Conservation (phyloP, 2,329 filamentous ascomycete species). For the Geosmithia morbida region DNA sequence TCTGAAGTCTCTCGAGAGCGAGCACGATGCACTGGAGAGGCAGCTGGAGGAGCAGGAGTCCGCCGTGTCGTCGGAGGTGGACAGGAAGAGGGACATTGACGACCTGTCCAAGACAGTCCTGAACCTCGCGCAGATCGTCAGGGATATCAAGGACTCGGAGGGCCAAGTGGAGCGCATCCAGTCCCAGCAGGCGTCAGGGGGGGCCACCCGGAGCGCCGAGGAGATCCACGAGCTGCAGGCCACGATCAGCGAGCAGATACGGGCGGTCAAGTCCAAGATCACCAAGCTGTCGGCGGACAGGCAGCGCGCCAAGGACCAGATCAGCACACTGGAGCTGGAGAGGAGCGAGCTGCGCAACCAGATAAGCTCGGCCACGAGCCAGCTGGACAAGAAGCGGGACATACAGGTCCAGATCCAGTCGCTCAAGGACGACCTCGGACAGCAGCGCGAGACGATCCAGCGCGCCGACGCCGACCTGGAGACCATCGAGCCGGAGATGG, state of each 20-base stretch:
- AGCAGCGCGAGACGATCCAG: slow-evolving; percentile 57
- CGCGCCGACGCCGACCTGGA: slow-evolving; percentile 60
- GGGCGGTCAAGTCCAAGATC: slow-evolving; percentile 47
- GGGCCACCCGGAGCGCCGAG: slow-evolving; percentile 55
- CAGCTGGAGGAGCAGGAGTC: slow-evolving; percentile 56
- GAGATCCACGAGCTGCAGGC: slow-evolving; percentile 71
- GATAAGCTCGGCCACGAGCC: slow-evolving; percentile 53
- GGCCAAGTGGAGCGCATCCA: slow-evolving; percentile 61
- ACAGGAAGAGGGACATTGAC: slow-evolving; percentile 58
- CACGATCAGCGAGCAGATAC: slow-evolving; percentile 50
- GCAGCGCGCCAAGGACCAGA: slow-evolving; percentile 53
- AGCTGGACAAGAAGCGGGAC: slow-evolving; percentile 68
- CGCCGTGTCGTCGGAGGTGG: slow-evolving; percentile 47
- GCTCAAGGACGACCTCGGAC: slow-evolving; percentile 50
- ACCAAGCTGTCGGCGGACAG: slow-evolving; percentile 53
- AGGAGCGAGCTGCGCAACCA: slow-evolving; percentile 61
- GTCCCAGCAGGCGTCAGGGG: slow-evolving; percentile 59
- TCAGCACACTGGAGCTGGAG: slow-evolving; percentile 62
- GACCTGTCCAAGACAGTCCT: slow-evolving; percentile 61
- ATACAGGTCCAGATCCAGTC: slow-evolving; percentile 59
- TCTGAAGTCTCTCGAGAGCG: slow-evolving; percentile 42
- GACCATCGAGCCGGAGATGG: slow-evolving; percentile 58
- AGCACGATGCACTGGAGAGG: slow-evolving; percentile 44
- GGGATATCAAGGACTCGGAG: slow-evolving; percentile 58
- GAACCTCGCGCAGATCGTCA: slow-evolving; percentile 57